Percentiles rank a stretch among this genome's conserved stretches.
These are phyloP conservation scores for Leishmania tropica DNA, from an alignment of 208 protist species.

Conservation along the genomic window DNA sequence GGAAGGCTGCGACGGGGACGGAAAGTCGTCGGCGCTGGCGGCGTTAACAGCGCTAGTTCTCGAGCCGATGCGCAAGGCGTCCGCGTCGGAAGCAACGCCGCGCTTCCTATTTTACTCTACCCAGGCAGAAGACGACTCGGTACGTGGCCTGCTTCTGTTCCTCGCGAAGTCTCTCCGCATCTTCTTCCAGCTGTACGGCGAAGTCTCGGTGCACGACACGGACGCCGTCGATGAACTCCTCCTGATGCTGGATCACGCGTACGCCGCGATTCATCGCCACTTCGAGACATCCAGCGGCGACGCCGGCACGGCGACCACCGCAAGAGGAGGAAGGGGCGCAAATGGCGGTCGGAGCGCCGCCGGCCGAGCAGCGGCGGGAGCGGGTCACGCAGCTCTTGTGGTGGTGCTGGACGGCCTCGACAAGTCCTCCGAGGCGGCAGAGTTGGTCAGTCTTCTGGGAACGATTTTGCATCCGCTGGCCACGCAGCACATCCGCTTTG, in stretches of 20 bases:
- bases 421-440: constrained; percentile 47
- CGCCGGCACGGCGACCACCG: not conserved
- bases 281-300: constrained; percentile 5
- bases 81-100: not conserved
- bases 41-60: constrained; percentile 44
- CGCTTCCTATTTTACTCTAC: constrained; percentile 66
- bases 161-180: constrained; percentile 45
- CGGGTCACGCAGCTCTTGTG: constrained; percentile 20
- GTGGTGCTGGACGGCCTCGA: constrained; percentile 78
- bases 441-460: constrained; percentile 60
- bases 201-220: constrained; percentile 49
- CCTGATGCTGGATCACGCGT: constrained; percentile 54
- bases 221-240: constrained; percentile 56
- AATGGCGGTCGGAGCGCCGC: not conserved
- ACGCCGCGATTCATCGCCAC: constrained; percentile 44
- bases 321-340: not conserved
- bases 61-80: constrained; percentile 13
- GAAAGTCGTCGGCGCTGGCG: constrained; percentile 71
- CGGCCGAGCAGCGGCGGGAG: not conserved
- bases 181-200: constrained; percentile 47
- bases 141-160: constrained; percentile 62
- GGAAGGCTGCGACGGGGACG: constrained; percentile 66
- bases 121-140: constrained; percentile 61
- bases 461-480: constrained; percentile 42
- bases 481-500: constrained; percentile 56